phyloP scores from a whole-genome alignment of 805 yeast species.

The Ogataea trehaloabstinens region DNA sequence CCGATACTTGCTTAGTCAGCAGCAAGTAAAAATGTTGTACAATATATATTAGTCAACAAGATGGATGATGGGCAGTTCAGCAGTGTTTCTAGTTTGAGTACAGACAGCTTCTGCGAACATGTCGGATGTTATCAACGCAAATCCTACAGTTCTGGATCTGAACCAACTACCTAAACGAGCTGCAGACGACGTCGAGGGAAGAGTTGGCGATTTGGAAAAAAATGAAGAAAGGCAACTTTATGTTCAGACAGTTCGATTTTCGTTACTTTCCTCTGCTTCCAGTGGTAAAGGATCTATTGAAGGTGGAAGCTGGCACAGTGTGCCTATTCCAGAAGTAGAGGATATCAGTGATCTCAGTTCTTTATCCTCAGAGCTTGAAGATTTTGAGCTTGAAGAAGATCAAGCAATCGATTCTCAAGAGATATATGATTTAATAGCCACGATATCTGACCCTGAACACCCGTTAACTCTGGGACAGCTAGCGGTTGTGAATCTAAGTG shows the following conservation, averaged over 20 bases:
- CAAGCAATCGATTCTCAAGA: slow-evolving; percentile 80
- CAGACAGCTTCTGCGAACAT: too few species aligned
- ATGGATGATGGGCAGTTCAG: too few species aligned
- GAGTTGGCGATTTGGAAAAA: slow-evolving; percentile 10
- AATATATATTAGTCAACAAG: too few species aligned
- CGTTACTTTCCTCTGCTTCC: slow-evolving; percentile 21
- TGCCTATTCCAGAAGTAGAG: slow-evolving; percentile 11
- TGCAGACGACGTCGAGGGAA: slow-evolving; percentile 19
- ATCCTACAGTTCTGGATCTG: slow-evolving; percentile 79
- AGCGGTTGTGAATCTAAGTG: slow-evolving; percentile 84
- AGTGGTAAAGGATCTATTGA: slow-evolving; percentile 2
- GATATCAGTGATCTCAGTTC: slow-evolving; percentile 8
- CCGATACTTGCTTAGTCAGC: too few species aligned
- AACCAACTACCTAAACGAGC: slow-evolving; percentile 72
- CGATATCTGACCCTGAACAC: slow-evolving; percentile 95
- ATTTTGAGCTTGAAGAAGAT: slow-evolving; percentile 6
- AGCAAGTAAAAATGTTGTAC: too few species aligned
- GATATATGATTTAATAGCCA: slow-evolving; percentile 79
- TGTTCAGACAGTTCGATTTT: slow-evolving; percentile 32
- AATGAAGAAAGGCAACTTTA: slow-evolving; percentile 20
- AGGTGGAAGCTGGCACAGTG: slow-evolving; percentile 4
- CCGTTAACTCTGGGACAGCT: slow-evolving; percentile 92
- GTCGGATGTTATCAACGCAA: slow-evolving; percentile 80
- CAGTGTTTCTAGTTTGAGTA: too few species aligned
- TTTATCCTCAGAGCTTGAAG: slow-evolving; percentile 6